phyloP scores from a whole-genome alignment of 2,329 filamentous ascomycete genomes.

The Microascus cirrosus region DNA sequence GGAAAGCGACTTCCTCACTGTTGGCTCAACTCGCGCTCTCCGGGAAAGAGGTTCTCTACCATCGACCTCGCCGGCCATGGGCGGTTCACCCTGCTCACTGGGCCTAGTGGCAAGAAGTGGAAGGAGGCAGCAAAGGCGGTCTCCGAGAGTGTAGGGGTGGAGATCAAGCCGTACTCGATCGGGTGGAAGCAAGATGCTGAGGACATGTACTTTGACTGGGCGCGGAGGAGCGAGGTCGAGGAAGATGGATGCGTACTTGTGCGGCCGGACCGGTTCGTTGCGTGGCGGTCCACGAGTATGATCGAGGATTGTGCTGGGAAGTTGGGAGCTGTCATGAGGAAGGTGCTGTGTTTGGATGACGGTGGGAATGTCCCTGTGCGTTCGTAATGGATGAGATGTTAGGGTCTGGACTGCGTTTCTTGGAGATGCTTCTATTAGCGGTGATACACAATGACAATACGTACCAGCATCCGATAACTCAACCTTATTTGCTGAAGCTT shows the following conservation, averaged over 20 bases:
- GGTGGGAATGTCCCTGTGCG: not conserved
- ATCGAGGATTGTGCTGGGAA: not conserved
- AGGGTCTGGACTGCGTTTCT: too few species aligned
- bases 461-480: too few species aligned
- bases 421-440: too few species aligned
- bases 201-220: slow-evolving; percentile 53
- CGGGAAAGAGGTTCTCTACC: slow-evolving; percentile 38
- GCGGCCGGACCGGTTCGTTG: slow-evolving; percentile 47
- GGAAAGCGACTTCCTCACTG: slow-evolving; percentile 50
- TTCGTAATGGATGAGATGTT: not conserved
- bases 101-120: slow-evolving; percentile 46
- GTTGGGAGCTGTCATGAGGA: not conserved
- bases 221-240: slow-evolving; percentile 36
- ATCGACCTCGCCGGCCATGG: slow-evolving; percentile 49
- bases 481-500: too few species aligned
- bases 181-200: slow-evolving; percentile 48
- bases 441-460: too few species aligned
- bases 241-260: slow-evolving; percentile 49
- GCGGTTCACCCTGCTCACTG: slow-evolving; percentile 36
- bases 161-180: slow-evolving; percentile 37
- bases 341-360: not conserved
- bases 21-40: slow-evolving; percentile 44
- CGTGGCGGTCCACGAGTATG: slow-evolving; percentile 27
- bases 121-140: slow-evolving; percentile 32
- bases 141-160: slow-evolving; percentile 24